Evolutionary conservation across 495 filamentous ascomycete species (phyloP).

Genomic region (Elasticomyces elasticus): DNA sequence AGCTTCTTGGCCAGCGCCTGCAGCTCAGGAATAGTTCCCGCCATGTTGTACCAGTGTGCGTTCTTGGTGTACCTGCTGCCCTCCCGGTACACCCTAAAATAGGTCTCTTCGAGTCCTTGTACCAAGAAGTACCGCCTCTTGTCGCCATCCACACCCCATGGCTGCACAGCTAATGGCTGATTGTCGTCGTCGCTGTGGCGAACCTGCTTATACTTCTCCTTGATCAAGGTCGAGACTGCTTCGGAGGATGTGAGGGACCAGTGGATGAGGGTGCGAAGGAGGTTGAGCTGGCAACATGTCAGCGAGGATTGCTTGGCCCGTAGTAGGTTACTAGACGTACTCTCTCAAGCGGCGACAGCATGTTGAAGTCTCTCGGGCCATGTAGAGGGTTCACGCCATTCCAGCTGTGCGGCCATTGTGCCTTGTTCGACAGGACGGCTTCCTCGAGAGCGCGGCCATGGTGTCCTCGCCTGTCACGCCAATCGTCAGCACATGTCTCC

Average conservation of each 20-base stretch:
- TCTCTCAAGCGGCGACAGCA: conserved; percentile 67
- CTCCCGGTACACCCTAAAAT: conserved; percentile 90
- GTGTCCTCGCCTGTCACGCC: conserved; percentile 56
- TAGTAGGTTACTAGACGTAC: conserved; percentile 45
- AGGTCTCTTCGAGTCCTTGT: conserved; percentile 87
- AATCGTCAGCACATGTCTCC: conserved; percentile 9
- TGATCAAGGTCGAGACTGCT: conserved; percentile 64
- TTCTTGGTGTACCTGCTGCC: conserved; percentile 71
- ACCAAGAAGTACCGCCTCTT: conserved; percentile 89
- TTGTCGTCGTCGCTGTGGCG: conserved; percentile 89
- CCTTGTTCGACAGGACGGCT: conserved; percentile 72
- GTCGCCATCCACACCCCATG: conserved; percentile 85
- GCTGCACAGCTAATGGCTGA: conserved; percentile 83
- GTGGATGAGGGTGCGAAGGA: conserved; percentile 70
- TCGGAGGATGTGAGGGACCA: conserved; percentile 92
- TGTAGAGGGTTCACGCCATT: conserved; percentile 72
- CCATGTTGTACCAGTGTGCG: conserved; percentile 77
- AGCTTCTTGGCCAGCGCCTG: conserved; percentile 63
- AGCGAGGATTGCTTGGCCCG: conserved; percentile 7
- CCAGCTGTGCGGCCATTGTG: conserved; percentile 87
- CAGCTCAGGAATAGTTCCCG: conserved; percentile 82
- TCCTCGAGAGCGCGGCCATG: conserved; percentile 90
- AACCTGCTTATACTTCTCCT: conserved; percentile 78
- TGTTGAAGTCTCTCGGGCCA: conserved; percentile 65
- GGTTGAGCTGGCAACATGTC: conserved; percentile 49